Evolutionary conservation across 148 eudicot species (phyloP).

Genomic region (Rhododendron simsii): DNA sequence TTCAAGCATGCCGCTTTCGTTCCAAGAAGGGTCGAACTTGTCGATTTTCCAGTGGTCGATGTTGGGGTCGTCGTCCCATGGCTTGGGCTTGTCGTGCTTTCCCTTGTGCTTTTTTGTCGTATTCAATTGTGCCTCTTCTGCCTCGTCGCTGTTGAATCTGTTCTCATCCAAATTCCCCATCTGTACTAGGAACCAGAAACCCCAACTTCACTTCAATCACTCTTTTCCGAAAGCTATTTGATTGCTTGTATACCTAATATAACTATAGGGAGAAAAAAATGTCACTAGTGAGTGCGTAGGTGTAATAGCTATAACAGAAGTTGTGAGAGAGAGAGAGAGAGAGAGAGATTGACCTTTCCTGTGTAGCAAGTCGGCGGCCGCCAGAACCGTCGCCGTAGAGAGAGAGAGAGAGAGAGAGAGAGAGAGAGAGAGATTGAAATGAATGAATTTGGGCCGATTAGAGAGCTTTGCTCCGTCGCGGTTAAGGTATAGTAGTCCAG

Average conservation of each 20-base stretch:
- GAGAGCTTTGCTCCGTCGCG: neutral
- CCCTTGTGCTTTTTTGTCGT: neutral
- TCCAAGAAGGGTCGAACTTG: slow-evolving; percentile 79
- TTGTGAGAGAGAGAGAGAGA: neutral
- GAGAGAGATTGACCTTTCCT: neutral
- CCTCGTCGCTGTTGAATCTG: neutral
- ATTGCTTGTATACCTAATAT: neutral
- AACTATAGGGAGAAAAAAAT: too few species aligned
- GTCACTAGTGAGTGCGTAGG: neutral
- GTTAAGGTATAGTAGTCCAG: neutral
- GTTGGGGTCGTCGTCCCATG: slow-evolving; percentile 14
- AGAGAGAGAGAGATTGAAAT: neutral
- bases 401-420: neutral
- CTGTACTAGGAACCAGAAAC: neutral
- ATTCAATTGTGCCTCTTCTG: neutral
- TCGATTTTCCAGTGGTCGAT: slow-evolving; percentile 90
- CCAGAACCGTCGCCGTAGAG: neutral
- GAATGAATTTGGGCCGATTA: neutral
- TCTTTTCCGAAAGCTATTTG: neutral
- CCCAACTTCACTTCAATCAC: neutral
- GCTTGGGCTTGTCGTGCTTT: slow-evolving; percentile 1
- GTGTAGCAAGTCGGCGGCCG: neutral
- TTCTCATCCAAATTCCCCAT: neutral
- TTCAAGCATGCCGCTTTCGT: slow-evolving; percentile 64
- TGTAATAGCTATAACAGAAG: neutral